Base-by-base conservation (phyloP, 139 green algal genomes). In the Spirogloea muscicola region DNA sequence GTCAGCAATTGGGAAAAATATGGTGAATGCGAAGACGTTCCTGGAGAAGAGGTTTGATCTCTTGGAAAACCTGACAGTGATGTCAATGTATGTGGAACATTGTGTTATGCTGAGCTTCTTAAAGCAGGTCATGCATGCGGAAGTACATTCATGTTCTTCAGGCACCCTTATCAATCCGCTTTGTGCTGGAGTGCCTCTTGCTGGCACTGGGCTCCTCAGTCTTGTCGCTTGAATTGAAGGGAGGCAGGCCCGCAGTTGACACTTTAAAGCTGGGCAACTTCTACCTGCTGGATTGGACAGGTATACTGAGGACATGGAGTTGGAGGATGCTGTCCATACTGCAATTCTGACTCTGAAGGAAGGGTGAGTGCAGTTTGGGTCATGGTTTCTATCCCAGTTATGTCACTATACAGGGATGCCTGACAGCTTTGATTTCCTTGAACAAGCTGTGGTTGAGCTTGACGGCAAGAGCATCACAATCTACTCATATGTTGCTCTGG, bases 1-100 rank as follows among this genome's bases (percentile, higher is more conserved):
- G 1, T 92, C 82, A 6, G 94, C 94, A n/a, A 98, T 98, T 41
- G 94, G 94, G 68, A 98, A 98, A 83, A 98, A 98, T 86, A 97
- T 96, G 91, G 79, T 78, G 18, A 97, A 97, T 59, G 93, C 93
- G 43, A 97, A 96, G 60, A 87, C 82, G 43, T 88, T 88, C 51
- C 55, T 88, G 66, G 84, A 88, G 46, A 88, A 88, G 63, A 74
- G 84, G 73, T 81, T n/a, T n/a, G n/a, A n/a, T n/a, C n/a, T n/a
- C n/a, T n/a, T n/a, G n/a, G n/a, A n/a, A n/a, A n/a, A n/a, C n/a
- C n/a, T n/a, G n/a, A n/a, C n/a, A n/a, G n/a, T n/a, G n/a, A n/a
- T n/a, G n/a, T n/a, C n/a, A n/a, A n/a, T n/a, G n/a, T n/a, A n/a
- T n/a, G n/a, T n/a, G n/a, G n/a, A n/a, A n/a, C n/a, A n/a, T n/a